phyloP scores from a whole-genome alignment of 78 protist genomes.

The Dictyostelium intermedium region DNA sequence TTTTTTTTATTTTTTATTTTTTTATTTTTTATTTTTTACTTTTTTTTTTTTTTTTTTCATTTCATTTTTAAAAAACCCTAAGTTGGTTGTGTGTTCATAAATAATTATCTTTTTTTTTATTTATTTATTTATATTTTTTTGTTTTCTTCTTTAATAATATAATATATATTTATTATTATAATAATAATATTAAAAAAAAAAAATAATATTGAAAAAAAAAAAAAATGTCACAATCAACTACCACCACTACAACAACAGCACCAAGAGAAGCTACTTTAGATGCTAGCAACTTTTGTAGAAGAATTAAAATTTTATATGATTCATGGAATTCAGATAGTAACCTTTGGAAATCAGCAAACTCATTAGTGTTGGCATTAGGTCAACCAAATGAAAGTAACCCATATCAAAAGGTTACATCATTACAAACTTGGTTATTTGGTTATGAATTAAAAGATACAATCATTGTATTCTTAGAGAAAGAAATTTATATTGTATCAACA shows the following conservation, averaged over 20 bases:
- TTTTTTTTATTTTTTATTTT: no score
- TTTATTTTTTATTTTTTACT: not conserved
- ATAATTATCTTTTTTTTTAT: not conserved
- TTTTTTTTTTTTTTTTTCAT: not conserved
- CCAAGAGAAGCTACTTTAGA: not conserved
- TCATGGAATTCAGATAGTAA: conserved; percentile 46
- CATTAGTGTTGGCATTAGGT: conserved; percentile 51
- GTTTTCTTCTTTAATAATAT: not conserved
- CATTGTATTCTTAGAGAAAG: conserved; percentile 72
- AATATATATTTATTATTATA: no score
- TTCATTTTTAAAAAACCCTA: not conserved
- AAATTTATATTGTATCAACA: conserved; percentile 48
- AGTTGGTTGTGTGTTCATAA: not conserved
- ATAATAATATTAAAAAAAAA: not conserved
- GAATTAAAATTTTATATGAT: conserved; percentile 38
- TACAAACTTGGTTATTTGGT: conserved; percentile 83
- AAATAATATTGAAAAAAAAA: not conserved
- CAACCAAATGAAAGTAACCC: conserved; percentile 57
- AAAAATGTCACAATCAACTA: not conserved
- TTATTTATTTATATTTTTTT: not conserved
- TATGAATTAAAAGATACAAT: conserved; percentile 83
- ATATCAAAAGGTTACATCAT: conserved; percentile 53
- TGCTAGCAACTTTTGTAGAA: not conserved
- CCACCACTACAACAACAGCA: not conserved
- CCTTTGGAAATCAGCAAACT: conserved; percentile 39